Evolutionary conservation across 1,139 yeast genomes (phyloP), one percentile per base, ranked within the genome.

Genomic region (Blastobotrys serpentis): DNA sequence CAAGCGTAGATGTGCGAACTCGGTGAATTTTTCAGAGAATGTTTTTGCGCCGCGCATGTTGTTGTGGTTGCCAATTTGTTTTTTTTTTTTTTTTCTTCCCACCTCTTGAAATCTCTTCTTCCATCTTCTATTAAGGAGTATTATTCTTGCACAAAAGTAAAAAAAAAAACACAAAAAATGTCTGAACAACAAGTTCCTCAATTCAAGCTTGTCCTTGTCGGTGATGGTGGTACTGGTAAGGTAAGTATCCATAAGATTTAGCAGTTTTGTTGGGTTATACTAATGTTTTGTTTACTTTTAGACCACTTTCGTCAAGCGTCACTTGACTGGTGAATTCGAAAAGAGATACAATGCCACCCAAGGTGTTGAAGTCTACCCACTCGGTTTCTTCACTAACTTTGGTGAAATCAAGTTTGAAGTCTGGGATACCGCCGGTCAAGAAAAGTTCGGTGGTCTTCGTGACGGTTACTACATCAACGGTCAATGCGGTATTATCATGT

Each of bases 351-450:
- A 87, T 73, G 98, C 98, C 70, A 94, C 98, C 54, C 86, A 90
- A 68, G 98, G 98, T 79, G 99, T 94, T 61, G 98, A 94, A 74
- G 98, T 94, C 60, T 97, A 92, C 72, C 98, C 98, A 62, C 83
- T 94, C 74, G 90, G 95, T 45, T 94, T 94, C 84, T 88, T 83
- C 85, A 94, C 99, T 71, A 92, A 92, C 80, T 92, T 78, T 67
- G 99, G 99, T 76, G 97, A 92, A 76, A 88, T 94, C 76, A 90
- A 88, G 75, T 94, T 94, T 74, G 97, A 94, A 70, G 97, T 92
- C 64, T 94, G 99, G 99, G 99, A 94, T 74, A 94, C 98, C 55
- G 99, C 99, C 52, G 99, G 98, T 58, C 99, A 94, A 79, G 99
- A 94, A 78, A 94, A 94, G 77, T 92, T 94, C 65, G 99, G 99